Conservation (phyloP, 1,139 yeast genomes). For the Tardiomyces blankii region DNA sequence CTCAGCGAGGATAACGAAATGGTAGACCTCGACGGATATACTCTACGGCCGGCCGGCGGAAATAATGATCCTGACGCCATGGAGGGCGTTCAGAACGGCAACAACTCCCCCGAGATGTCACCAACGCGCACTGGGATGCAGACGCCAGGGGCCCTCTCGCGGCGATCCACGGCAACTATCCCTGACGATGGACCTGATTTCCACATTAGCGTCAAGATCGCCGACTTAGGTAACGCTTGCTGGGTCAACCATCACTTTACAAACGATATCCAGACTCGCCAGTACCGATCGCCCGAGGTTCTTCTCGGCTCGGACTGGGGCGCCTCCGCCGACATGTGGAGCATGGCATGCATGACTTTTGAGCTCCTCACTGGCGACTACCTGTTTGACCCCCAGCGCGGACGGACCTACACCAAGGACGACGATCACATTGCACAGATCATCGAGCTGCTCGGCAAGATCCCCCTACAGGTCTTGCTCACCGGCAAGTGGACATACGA, state of each 20-base stretch:
- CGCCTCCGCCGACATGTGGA: slow-evolving; percentile 76
- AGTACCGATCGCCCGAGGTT: slow-evolving; percentile 77
- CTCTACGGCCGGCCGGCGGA: neutral
- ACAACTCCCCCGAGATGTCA: neutral
- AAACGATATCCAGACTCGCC: slow-evolving; percentile 77
- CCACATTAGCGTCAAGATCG: slow-evolving; percentile 50
- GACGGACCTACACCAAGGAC: slow-evolving; percentile 51
- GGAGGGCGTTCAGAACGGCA: neutral
- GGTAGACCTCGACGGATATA: neutral
- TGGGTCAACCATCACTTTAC: slow-evolving; percentile 65
- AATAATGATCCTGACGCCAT: neutral
- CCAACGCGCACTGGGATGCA: neutral
- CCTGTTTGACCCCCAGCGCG: slow-evolving; percentile 69
- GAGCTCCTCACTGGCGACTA: slow-evolving; percentile 80
- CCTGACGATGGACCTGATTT: slow-evolving; percentile 15
- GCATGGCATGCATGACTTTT: slow-evolving; percentile 69
- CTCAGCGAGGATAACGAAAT: neutral
- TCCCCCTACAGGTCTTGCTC: slow-evolving; percentile 42
- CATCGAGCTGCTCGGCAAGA: slow-evolving; percentile 56
- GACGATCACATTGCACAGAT: slow-evolving; percentile 86
- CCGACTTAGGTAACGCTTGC: slow-evolving; percentile 83
- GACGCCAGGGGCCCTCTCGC: slow-evolving; percentile 4
- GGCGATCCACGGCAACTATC: slow-evolving; percentile 17
- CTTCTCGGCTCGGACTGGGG: slow-evolving; percentile 68
- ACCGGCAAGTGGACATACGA: slow-evolving; percentile 43